Evolutionary conservation across 73 alveolate genomes (phyloP).

Genomic region (Tetrahymena thermophila): DNA sequence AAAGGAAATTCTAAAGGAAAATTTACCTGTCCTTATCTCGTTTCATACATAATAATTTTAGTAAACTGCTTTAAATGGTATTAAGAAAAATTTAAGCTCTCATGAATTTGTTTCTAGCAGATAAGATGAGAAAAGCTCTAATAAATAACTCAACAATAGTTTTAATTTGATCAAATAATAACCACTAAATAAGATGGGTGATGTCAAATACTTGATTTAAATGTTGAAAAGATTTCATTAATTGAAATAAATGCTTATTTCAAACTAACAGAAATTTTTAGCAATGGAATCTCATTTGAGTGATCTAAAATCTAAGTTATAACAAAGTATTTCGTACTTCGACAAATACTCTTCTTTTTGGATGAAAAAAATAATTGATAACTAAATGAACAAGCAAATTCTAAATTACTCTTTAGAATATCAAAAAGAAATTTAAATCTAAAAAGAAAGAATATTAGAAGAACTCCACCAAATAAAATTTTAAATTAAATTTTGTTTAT

Average conservation of each 20-base stretch:
- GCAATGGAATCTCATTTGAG: neutral
- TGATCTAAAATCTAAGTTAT: neutral
- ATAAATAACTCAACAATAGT: too few species aligned
- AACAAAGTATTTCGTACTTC: neutral
- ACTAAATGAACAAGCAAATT: neutral
- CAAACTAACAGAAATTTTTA: neutral
- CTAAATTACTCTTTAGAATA: neutral
- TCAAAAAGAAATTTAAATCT: neutral
- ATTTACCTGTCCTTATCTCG: too few species aligned
- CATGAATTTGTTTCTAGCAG: too few species aligned
- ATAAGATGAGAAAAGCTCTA: too few species aligned
- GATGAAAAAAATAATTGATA: neutral
- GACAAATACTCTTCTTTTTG: neutral
- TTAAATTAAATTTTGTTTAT: neutral
- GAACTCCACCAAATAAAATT: neutral
- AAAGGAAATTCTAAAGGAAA: too few species aligned
- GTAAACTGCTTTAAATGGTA: too few species aligned
- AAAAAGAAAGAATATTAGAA: neutral
- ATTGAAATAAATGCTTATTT: neutral
- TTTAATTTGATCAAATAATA: too few species aligned
- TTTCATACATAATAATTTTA: too few species aligned
- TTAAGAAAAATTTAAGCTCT: too few species aligned
- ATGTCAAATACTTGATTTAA: neutral
- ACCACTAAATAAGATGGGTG: neutral
- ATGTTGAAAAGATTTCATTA: neutral